Evolutionary conservation across 352 stramenopile species (phyloP).

Genomic region (Discostella stelligera): DNA sequence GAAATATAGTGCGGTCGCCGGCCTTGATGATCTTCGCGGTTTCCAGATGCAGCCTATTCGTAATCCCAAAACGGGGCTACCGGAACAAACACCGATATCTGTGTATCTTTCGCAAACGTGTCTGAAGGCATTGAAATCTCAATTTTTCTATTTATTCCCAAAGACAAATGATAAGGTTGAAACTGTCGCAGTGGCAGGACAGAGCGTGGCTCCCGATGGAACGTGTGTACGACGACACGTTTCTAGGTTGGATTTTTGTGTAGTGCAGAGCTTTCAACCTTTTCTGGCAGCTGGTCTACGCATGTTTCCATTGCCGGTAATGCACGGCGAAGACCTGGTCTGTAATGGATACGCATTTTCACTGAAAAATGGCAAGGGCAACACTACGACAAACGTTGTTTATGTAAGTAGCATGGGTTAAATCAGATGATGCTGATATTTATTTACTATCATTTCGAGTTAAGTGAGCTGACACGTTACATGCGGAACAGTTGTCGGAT

Average conservation of each 20-base stretch:
- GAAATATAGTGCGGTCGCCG: constrained; percentile 56
- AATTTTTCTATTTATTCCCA: constrained; percentile 77
- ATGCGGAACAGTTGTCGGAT: constrained; percentile 51
- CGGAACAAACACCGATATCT: constrained; percentile 38
- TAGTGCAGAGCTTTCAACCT: constrained; percentile 61
- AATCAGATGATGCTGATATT: constrained; percentile 1
- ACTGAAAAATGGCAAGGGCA: constrained; percentile 25
- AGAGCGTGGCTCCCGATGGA: constrained; percentile 28
- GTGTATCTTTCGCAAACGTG: constrained; percentile 60
- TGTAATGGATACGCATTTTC: constrained; percentile 79
- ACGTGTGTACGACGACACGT: constrained; percentile 65
- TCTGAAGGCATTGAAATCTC: constrained; percentile 38
- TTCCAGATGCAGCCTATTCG: constrained; percentile 56
- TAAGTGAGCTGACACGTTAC: background rate
- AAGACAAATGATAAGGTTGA: constrained; percentile 21
- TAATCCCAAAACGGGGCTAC: constrained; percentile 22
- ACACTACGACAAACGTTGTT: constrained; percentile 63
- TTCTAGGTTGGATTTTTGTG: constrained; percentile 62
- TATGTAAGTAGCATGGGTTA: constrained; percentile 36
- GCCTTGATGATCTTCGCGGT: constrained; percentile 76
- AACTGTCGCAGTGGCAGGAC: constrained; percentile 4
- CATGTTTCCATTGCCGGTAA: constrained; percentile 76
- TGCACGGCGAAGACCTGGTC: constrained; percentile 79
- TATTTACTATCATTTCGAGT: background rate
- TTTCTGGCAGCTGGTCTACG: constrained; percentile 59